Evolutionary conservation across 805 yeast species (phyloP), one percentile per base, ranked within the genome.

Genomic region (Jamesozyma rosinii): DNA sequence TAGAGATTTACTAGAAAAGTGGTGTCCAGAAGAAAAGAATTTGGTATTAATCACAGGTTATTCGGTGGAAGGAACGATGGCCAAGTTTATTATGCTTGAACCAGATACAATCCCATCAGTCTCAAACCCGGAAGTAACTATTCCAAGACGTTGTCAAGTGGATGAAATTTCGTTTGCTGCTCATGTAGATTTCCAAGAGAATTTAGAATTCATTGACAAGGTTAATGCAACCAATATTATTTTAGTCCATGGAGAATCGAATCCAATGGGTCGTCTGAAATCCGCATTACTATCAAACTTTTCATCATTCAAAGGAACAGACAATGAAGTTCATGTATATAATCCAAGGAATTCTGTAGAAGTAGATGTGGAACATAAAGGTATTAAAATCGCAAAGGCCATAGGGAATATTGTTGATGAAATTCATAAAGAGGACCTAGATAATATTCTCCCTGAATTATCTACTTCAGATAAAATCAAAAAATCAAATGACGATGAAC

Each of bases 161-260:
- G 97, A 90, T 50, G 99, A 92, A 63, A 82, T 92, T 3, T 89
- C 97, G 1, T 92, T 92, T 71, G 97, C 98, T n/a, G 99, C 99
- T 0, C 99, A 92, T 64, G 99, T 92, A 19, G 99, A 92, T 60
- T 92, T 83, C 63, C 87, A 84, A 54, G 96, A 92, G 58, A 92
- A 92, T 53, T 70, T 95, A 1, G 85, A 83, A 44, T 92, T 92
- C 57, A 92, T 92, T 46, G 96, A 89, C 52, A 70, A 79, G 46
- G 86, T 92, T 2, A 82, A 83, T 45, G 95, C 99, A 0, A 75
- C 75, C 46, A 79, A 83, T 43, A 84, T 92, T 47, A 87, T 90
- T 45, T 72, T 92, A 43, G 99, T 92, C 2, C 99, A 92, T 63
- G 99, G 99, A 11, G 99, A 92, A 57, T 79, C 92, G 2, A 88